These are phyloP conservation scores for Kodamaea hsintzibuensis DNA, from an alignment of 805 yeast species.

Conservation along the genomic window DNA sequence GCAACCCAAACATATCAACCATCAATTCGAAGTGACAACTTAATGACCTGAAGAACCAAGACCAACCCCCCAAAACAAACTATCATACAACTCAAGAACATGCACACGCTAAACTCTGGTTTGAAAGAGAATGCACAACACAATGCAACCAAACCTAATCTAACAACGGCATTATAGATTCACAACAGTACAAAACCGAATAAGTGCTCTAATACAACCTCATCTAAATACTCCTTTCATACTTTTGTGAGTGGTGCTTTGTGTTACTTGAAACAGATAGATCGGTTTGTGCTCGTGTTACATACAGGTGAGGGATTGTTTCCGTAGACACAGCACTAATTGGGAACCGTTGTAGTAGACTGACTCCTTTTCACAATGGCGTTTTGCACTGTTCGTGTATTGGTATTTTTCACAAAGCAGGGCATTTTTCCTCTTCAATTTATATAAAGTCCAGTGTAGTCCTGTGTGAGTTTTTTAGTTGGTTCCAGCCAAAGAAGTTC, in stretches of 20 bases:
- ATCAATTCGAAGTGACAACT: neutral
- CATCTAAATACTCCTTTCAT: neutral
- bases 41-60: neutral
- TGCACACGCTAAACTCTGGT: neutral
- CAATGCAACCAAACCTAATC: neutral
- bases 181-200: neutral
- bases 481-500: neutral
- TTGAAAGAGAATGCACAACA: neutral
- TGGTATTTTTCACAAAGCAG: neutral
- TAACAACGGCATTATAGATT: neutral
- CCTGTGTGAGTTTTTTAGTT: neutral
- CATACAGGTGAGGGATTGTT: neutral
- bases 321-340: neutral
- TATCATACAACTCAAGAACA: neutral
- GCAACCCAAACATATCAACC: too few species aligned
- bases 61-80: too few species aligned
- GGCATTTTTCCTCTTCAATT: neutral
- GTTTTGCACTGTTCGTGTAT: neutral
- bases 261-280: neutral
- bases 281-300: neutral
- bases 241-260: neutral
- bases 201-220: neutral
- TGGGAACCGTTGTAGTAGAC: neutral
- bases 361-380: neutral
- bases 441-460: neutral